Conservation (phyloP, 345 rosid species). For the Camelina laxa region DNA sequence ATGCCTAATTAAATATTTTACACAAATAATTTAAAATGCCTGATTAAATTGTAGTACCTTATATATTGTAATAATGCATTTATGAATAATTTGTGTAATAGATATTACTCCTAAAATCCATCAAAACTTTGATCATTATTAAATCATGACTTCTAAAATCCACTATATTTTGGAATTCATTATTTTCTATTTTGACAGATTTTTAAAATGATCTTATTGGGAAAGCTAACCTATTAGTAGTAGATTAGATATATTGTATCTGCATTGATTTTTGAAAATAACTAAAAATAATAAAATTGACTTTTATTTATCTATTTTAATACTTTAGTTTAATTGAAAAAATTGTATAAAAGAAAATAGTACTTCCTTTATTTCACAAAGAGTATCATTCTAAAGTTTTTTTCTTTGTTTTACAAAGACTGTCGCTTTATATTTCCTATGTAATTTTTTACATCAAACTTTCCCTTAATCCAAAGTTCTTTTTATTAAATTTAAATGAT, state of each 20-base stretch:
- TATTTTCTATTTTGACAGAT: neutral
- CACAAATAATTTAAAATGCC: neutral
- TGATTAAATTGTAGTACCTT: neutral
- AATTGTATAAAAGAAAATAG: neutral
- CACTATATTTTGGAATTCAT: neutral
- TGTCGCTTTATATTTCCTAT: no score
- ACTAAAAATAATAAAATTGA: no score
- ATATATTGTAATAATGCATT: neutral
- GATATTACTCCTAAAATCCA: neutral
- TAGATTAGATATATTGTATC: neutral
- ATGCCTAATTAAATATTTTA: no score
- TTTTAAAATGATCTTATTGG: neutral
- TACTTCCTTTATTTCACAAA: no score
- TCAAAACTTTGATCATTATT: neutral
- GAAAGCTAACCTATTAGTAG: neutral
- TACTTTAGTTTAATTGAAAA: no score
- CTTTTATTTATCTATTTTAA: no score
- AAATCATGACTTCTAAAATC: neutral
- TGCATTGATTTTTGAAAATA: neutral
- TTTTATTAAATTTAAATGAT: no score
- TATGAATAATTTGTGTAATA: no score
- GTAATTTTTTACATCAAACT: no score
- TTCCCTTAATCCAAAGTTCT: no score
- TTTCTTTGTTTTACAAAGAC: no score
- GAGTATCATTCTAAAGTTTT: no score